Evolutionary conservation across 371 early-diverging fungal species (phyloP), one percentile per base, ranked within the genome.

Genomic region (Dichotomocladium elegans): DNA sequence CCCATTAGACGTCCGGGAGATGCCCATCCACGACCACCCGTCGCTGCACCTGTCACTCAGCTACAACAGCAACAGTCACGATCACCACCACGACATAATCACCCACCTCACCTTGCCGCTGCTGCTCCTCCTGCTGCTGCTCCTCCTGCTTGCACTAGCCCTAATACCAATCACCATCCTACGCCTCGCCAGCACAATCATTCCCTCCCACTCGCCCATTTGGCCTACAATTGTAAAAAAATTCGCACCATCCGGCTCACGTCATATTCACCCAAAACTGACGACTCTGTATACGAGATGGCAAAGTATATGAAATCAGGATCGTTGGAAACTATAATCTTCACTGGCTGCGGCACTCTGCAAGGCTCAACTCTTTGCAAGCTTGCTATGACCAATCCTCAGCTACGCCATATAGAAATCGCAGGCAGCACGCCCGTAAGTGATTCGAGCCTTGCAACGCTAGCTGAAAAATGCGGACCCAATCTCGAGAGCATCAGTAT

Each of bases 281-380:
- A 75, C 29, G 76, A 75, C 37, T 66, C 76, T 6, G 62, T 75
- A 7, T 75, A 75, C 44, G 76, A 75, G 51, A 66, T 75, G 68
- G 76, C 76, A 0, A 75, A 75, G 49, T 72, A 67, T 43, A 50
- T 75, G 43, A 60, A 48, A 27, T 61, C 58, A 3, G 67, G 70
- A 4, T 48, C 57, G 6, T 50, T 75, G 31, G 64, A 71, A 26
- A 57, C 57, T n/a, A 51, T 75, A 17, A 46, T 56, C 3, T 51
- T 75, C 8, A 63, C 54, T 8, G 63, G 63, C 19, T 75, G 76
- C 28, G 46, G 65, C 1, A 72, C 72, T 1, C 57, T 75, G 8
- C 76, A 72, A 52, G 64, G 70, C 15, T 72, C 72, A 8, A 75
- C 76, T 1, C 42, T 75, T 19, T 63, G 70, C 43, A 75, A 75